These are phyloP conservation scores for Salix suchowensis DNA, from an alignment of 345 rosid genomes.

Conservation along the genomic window DNA sequence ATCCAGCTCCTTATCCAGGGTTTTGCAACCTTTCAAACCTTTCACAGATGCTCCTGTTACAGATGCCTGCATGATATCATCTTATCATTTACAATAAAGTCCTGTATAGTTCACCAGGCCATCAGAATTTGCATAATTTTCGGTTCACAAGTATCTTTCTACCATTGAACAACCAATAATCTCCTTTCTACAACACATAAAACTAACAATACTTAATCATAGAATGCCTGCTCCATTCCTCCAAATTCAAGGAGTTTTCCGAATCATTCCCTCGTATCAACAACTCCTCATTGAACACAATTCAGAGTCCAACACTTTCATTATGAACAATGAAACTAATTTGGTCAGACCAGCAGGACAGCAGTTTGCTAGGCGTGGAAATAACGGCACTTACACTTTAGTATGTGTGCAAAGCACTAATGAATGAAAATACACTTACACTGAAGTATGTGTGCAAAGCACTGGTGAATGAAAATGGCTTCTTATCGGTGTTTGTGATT, in stretches of 20 bases:
- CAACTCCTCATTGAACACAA: neutral
- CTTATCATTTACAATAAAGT: neutral
- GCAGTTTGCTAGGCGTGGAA: slow-evolving; percentile 5
- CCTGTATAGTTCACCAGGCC: slow-evolving; percentile 4
- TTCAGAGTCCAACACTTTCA: neutral
- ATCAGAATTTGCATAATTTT: neutral
- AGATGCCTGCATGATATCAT: slow-evolving; percentile 61
- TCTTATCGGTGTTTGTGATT: slow-evolving; percentile 64
- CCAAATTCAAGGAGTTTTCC: neutral
- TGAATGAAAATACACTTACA: slow-evolving; percentile 70
- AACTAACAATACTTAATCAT: neutral
- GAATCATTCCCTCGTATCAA: too few relatives aligned
- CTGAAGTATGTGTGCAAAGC: slow-evolving; percentile 90
- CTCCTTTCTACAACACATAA: neutral
- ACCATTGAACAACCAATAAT: neutral
- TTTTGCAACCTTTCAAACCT: slow-evolving; percentile 87
- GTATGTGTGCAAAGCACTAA: slow-evolving; percentile 76
- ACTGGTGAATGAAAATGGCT: slow-evolving; percentile 71
- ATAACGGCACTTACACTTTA: slow-evolving; percentile 50
- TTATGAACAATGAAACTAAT: neutral
- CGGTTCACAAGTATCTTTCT: too few relatives aligned
- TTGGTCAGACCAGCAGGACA: neutral
- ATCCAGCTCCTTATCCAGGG: slow-evolving; percentile 87
- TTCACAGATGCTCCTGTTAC: slow-evolving; percentile 59
- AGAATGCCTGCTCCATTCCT: too few relatives aligned